Percentiles rank a stretch among this genome's conserved stretches.
phyloP scores from a whole-genome alignment of 768 basidiomycete species.

The Roridomyces roridus region DNA sequence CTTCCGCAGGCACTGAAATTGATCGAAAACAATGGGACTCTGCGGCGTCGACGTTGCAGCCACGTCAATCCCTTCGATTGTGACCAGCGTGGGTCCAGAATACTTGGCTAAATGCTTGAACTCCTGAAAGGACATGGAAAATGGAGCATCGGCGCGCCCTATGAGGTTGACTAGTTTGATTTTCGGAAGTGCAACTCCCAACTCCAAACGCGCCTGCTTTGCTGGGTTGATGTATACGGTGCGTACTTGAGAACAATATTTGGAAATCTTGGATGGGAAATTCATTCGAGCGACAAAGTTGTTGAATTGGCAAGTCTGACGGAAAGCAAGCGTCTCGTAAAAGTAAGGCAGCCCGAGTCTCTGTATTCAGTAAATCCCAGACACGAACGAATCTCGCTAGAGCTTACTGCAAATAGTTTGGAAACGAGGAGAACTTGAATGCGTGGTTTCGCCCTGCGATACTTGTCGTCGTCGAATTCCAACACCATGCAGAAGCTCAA shows the following conservation, averaged over 20 bases:
- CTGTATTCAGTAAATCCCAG: not conserved
- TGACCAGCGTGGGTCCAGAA: constrained; percentile 8
- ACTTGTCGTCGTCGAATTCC: not conserved
- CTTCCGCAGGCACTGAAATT: not conserved
- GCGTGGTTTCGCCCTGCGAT: not conserved
- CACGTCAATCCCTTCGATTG: constrained; percentile 3
- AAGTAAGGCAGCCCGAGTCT: constrained; percentile 13
- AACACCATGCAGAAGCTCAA: not conserved
- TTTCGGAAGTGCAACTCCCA: not conserved
- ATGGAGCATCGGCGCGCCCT: not conserved
- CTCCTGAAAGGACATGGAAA: not conserved
- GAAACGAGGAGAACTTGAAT: constrained; percentile 8
- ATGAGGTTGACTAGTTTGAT: constrained; percentile 3
- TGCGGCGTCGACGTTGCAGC: not conserved
- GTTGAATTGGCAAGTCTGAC: not conserved
- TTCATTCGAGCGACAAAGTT: not conserved
- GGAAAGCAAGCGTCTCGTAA: not conserved
- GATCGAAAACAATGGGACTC: constrained; percentile 1
- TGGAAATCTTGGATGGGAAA: too few species aligned
- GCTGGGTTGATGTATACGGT: not conserved
- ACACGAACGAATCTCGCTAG: not conserved
- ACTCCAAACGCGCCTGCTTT: not conserved
- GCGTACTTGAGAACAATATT: not conserved
- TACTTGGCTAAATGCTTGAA: constrained; percentile 12
- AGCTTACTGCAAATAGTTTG: constrained; percentile 18